A percentile compares a stretch with the other conserved stretches of the same genome.
Conservation (phyloP, 106 monocot species). For the Allium sativum region DNA sequence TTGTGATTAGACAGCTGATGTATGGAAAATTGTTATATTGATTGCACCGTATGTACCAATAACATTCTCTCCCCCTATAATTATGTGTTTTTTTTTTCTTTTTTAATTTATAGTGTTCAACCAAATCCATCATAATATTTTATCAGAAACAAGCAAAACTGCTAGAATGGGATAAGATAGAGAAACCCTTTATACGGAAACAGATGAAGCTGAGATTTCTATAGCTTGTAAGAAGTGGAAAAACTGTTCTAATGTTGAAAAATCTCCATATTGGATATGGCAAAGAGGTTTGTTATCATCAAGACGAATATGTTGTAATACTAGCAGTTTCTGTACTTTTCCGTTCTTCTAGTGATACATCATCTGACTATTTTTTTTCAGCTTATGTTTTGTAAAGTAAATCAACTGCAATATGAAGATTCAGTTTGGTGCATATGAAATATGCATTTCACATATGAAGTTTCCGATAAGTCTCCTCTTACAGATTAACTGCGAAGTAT, state of each 20-base stretch:
- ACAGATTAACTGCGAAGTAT: too few species aligned
- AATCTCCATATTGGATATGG: slow-evolving; percentile 82
- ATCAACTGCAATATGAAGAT: too few species aligned
- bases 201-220: slow-evolving; percentile 90
- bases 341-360: not conserved
- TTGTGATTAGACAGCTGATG: too few species aligned
- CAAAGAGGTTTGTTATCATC: slow-evolving; percentile 41
- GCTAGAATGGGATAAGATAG: slow-evolving; percentile 68
- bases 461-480: too few species aligned
- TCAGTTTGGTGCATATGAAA: too few species aligned
- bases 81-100: too few species aligned
- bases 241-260: slow-evolving; percentile 57
- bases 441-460: too few species aligned
- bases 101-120: too few species aligned
- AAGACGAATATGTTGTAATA: not conserved
- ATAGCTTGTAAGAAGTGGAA: slow-evolving; percentile 83
- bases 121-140: slow-evolving; percentile 2
- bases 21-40: too few species aligned
- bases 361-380: slow-evolving; percentile 16
- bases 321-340: not conserved
- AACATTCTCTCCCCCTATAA: too few species aligned
- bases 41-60: too few species aligned
- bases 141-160: slow-evolving; percentile 89
- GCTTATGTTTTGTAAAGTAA: slow-evolving; percentile 66
- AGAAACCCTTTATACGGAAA: slow-evolving; percentile 93